Evolutionary conservation across 2,329 filamentous ascomycete species (phyloP).

Genomic region (Dryadomyces quercivorus): DNA sequence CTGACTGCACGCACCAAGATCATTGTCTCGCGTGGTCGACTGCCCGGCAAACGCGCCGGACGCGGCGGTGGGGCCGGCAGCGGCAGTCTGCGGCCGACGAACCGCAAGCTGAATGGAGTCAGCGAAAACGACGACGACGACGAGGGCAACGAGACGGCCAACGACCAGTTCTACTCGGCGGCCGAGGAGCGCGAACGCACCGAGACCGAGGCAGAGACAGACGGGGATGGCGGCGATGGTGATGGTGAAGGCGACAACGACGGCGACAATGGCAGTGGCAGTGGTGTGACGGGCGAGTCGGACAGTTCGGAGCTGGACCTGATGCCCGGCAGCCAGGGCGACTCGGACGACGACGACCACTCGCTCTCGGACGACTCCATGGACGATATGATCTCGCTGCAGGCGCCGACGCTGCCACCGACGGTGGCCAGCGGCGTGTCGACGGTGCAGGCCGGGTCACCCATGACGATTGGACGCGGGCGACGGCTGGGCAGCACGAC

Average conservation of each 20-base stretch:
- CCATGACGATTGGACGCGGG: conserved; percentile 59
- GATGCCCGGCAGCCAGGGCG: conserved; percentile 53
- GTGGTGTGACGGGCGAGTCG: conserved; percentile 23
- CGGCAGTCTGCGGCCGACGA: conserved; percentile 52
- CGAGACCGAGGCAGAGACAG: conserved; percentile 43
- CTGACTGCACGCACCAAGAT: conserved; percentile 70
- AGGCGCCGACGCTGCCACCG: conserved; percentile 66
- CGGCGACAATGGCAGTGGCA: conserved; percentile 7
- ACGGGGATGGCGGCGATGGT: conserved; percentile 28
- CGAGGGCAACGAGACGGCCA: conserved; percentile 66
- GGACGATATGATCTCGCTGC: conserved; percentile 87
- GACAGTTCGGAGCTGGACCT: conserved; percentile 40
- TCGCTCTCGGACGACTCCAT: conserved; percentile 76
- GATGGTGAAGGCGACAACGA: conserved; percentile 26
- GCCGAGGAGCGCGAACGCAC: conserved; percentile 63
- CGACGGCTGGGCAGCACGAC: conserved; percentile 44
- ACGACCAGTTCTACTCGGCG: conserved; percentile 86
- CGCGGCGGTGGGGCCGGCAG: conserved; percentile 14
- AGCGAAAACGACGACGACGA: conserved; percentile 44
- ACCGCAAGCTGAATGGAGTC: conserved; percentile 46
- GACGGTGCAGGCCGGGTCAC: conserved; percentile 68
- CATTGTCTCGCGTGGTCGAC: conserved; percentile 57
- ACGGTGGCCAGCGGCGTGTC: conserved; percentile 68
- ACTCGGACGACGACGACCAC: conserved; percentile 53
- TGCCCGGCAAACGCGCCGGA: conserved; percentile 32